Evolutionary conservation across 2,329 filamentous ascomycete species (phyloP).

Genomic region (Microdochium trichocladiopsis): DNA sequence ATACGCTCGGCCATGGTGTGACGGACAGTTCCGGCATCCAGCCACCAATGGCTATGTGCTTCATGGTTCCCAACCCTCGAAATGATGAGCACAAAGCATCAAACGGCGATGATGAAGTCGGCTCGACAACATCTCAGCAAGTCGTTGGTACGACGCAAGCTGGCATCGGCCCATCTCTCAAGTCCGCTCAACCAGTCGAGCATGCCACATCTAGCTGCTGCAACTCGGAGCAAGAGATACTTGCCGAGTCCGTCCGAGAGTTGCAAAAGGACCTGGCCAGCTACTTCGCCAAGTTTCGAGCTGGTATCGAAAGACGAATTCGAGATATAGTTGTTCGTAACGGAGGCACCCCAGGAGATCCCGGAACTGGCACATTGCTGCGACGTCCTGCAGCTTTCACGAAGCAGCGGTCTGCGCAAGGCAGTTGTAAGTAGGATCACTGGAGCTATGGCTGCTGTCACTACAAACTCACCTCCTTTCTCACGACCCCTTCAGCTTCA

Average conservation of each 20-base stretch:
- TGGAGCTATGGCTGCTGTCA: neutral
- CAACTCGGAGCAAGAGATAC: slow-evolving; percentile 25
- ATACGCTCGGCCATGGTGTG: slow-evolving; percentile 29
- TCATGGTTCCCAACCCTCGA: slow-evolving; percentile 25
- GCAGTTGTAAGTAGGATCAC: neutral
- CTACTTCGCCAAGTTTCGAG: slow-evolving; percentile 77
- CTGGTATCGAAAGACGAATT: slow-evolving; percentile 60
- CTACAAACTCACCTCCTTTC: neutral
- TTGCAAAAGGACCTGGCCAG: slow-evolving; percentile 62
- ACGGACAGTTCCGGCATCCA: slow-evolving; percentile 16
- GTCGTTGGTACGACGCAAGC: neutral
- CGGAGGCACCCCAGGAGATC: slow-evolving; percentile 15
- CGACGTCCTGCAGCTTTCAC: neutral
- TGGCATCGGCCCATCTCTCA: too few species aligned
- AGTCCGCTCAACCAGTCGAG: slow-evolving; percentile 11
- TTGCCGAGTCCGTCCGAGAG: slow-evolving; percentile 40
- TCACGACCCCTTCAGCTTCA: neutral
- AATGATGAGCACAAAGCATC: slow-evolving; percentile 17
- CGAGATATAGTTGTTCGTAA: slow-evolving; percentile 57
- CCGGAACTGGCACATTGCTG: slow-evolving; percentile 4
- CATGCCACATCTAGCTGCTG: slow-evolving; percentile 23
- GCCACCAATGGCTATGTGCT: slow-evolving; percentile 17
- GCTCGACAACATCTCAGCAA: slow-evolving; percentile 1
- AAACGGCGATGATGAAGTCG: neutral
- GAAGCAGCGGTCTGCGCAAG: neutral